These are phyloP conservation scores for Cyberlindnera xishuangbannaensis DNA, from an alignment of 805 yeast genomes.

Conservation along the genomic window DNA sequence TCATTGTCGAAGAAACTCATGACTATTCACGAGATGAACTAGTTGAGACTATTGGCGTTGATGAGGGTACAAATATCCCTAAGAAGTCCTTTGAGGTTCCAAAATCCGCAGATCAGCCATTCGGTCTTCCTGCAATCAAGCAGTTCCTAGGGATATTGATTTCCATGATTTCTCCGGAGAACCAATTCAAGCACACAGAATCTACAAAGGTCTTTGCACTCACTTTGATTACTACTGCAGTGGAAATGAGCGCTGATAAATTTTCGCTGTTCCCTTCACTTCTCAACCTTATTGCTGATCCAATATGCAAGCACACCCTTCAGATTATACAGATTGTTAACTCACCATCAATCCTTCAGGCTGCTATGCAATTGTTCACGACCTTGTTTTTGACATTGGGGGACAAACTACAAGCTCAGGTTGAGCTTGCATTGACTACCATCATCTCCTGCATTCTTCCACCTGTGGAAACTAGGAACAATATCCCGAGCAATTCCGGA, in stretches of 20 bases:
- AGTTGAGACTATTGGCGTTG: slow-evolving; percentile 44
- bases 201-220: slow-evolving; percentile 80
- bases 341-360: slow-evolving; percentile 64
- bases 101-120: slow-evolving; percentile 35
- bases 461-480: slow-evolving; percentile 16
- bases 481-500: slow-evolving; percentile 14
- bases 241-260: slow-evolving; percentile 71
- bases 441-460: slow-evolving; percentile 56
- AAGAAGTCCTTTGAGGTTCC: slow-evolving; percentile 23
- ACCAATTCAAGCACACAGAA: slow-evolving; percentile 81
- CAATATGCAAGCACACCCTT: slow-evolving; percentile 78
- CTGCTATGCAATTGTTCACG: slow-evolving; percentile 69
- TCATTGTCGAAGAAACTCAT: slow-evolving; percentile 39
- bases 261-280: slow-evolving; percentile 59
- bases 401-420: slow-evolving; percentile 64
- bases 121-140: slow-evolving; percentile 68
- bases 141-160: slow-evolving; percentile 73
- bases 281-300: slow-evolving; percentile 65
- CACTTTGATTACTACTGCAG: slow-evolving; percentile 64
- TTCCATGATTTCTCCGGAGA: slow-evolving; percentile 75
- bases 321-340: slow-evolving; percentile 73
- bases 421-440: slow-evolving; percentile 64
- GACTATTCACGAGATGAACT: slow-evolving; percentile 42
- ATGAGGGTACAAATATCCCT: slow-evolving; percentile 39
- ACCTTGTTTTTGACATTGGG: slow-evolving; percentile 67